Evolutionary conservation across 148 eudicot species (phyloP).

Genomic region (Chenopodium formosanum): DNA sequence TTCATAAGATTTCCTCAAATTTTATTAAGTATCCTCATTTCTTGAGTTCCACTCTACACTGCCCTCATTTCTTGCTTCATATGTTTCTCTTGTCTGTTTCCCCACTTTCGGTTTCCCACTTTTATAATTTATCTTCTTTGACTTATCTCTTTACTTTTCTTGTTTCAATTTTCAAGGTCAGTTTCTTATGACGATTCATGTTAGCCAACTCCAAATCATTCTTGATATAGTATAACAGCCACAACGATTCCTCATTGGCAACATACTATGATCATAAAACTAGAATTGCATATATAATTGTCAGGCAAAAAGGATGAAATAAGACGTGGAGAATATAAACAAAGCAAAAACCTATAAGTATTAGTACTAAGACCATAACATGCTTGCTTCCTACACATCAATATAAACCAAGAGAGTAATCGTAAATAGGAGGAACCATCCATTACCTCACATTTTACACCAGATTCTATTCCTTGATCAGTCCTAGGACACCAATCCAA

Average conservation of each 20-base stretch:
- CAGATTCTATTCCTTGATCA: slow-evolving; percentile 36
- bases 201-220: no score
- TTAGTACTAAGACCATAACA: not conserved
- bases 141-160: no score
- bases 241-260: not conserved
- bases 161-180: no score
- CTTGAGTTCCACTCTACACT: no score
- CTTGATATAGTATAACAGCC: not conserved
- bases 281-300: not conserved
- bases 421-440: not conserved
- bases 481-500: slow-evolving; percentile 92
- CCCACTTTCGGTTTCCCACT: no score
- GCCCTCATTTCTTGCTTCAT: no score
- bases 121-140: no score
- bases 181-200: no score
- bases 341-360: not conserved
- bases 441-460: slow-evolving; percentile 59
- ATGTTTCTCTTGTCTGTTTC: no score
- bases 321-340: not conserved
- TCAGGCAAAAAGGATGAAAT: not conserved
- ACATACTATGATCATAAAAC: not conserved
- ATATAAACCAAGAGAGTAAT: not conserved
- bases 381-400: not conserved
- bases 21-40: no score
- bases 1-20: no score